Evolutionary conservation across 495 filamentous ascomycete genomes (phyloP).

Genomic region (Cercophora scortea): DNA sequence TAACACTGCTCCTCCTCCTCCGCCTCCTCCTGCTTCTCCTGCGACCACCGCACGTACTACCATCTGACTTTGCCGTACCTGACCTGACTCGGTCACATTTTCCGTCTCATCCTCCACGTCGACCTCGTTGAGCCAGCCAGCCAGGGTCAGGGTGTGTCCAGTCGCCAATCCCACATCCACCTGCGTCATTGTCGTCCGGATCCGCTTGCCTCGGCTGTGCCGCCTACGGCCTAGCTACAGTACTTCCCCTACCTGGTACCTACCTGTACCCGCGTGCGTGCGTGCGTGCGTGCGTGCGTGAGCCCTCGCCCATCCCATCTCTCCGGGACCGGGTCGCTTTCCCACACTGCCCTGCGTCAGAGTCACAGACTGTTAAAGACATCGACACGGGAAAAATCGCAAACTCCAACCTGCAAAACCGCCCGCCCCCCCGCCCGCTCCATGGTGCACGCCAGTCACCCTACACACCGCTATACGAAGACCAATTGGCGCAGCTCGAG

Average conservation of each 20-base stretch:
- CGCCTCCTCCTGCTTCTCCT: too few species aligned
- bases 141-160: too few species aligned
- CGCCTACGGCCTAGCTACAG: not conserved
- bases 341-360: too few species aligned
- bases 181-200: constrained; percentile 8
- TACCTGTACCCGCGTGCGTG: not conserved
- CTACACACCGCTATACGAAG: constrained; percentile 18
- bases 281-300: too few species aligned
- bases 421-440: not conserved
- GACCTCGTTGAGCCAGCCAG: too few species aligned
- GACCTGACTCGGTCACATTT: too few species aligned
- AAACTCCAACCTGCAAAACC: not conserved
- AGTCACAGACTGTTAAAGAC: too few species aligned
- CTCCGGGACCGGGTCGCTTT: constrained; percentile 1
- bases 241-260: not conserved
- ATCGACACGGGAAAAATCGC: too few species aligned
- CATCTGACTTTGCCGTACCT: too few species aligned
- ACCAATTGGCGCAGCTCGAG: constrained; percentile 24
- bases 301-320: constrained; percentile 18
- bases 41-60: too few species aligned
- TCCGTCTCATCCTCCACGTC: too few species aligned
- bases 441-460: constrained; percentile 21
- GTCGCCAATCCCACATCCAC: not conserved
- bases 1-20: too few species aligned
- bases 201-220: constrained; percentile 21